Evolutionary conservation across 495 filamentous ascomycete species (phyloP), one percentile per base, ranked within the genome.

Genomic region (Aspergillus heteromorphus): DNA sequence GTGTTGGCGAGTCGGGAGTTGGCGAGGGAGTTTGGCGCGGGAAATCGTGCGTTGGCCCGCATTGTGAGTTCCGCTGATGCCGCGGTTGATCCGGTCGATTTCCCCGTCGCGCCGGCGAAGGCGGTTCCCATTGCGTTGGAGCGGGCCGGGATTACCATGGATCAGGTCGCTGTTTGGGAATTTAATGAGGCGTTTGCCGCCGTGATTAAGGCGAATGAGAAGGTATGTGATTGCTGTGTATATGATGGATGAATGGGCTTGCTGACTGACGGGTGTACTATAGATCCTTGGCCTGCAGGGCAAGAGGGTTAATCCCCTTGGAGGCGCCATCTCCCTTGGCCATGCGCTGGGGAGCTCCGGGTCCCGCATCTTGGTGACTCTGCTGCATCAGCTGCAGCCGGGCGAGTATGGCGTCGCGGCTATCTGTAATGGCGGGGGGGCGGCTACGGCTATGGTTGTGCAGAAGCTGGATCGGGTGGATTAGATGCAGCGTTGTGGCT

Each of bases 171-270:
- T 2, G 73, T 96, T 2, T 97, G 92, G 92, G 93, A 98, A 69
- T 93, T 98, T 72, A 98, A 98, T 69, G 93, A 98, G 68, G 93
- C 93, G 0, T 98, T 98, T 68, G 92, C 92, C 13, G 92, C 88
- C 0, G 92, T 97, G 13, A 95, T 96, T 70, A 91, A 92, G 69
- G 92, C 92, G 8, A 97, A 96, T 60, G 87, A 89, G 62, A 88
- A 93, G 84, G 88, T 87, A 63, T 70, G 68, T 59, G 20, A 8
- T 14, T 6, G 29, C 5, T n/a, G 23, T 3, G 7, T 27, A 7
- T 27, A 27, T 53, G 1, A 38, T 58, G 86, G 86, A 92, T 92
- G n/a, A n/a, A n/a, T n/a, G n/a, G n/a, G n/a, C n/a, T n/a, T n/a
- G n/a, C n/a, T n/a, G n/a, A n/a, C n/a, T n/a, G n/a, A n/a, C n/a